phyloP scores from a whole-genome alignment of 768 basidiomycete species.

The Naganishia randhawae region DNA sequence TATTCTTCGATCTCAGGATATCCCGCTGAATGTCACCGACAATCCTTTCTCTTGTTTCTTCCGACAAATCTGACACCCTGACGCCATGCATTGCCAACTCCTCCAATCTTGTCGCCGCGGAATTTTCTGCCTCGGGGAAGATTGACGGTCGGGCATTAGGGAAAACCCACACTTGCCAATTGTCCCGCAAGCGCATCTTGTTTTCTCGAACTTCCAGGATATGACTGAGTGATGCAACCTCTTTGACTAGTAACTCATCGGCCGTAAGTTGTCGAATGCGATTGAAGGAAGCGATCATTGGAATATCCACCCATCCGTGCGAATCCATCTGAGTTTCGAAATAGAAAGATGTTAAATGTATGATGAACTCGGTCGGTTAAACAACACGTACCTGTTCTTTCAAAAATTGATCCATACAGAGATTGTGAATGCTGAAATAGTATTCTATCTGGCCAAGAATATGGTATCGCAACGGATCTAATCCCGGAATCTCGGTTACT shows the following conservation, averaged over 20 bases:
- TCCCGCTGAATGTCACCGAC: slow-evolving; percentile 30
- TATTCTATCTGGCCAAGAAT: slow-evolving; percentile 81
- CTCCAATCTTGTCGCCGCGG: neutral
- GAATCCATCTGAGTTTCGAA: slow-evolving; percentile 71
- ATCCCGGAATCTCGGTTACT: slow-evolving; percentile 42
- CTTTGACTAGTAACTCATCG: slow-evolving; percentile 60
- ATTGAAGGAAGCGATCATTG: slow-evolving; percentile 80
- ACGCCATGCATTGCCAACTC: slow-evolving; percentile 9
- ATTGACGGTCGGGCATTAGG: slow-evolving; percentile 58
- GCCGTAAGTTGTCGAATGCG: slow-evolving; percentile 67
- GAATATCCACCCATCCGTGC: slow-evolving; percentile 78
- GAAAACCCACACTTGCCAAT: slow-evolving; percentile 63
- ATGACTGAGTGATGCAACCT: slow-evolving; percentile 65
- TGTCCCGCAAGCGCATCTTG: slow-evolving; percentile 64
- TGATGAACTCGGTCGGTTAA: neutral
- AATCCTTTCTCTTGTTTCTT: slow-evolving; percentile 24
- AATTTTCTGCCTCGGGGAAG: slow-evolving; percentile 23
- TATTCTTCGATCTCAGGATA: slow-evolving; percentile 22
- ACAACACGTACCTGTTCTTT: slow-evolving; percentile 63
- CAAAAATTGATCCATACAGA: slow-evolving; percentile 80
- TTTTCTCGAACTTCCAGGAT: slow-evolving; percentile 65
- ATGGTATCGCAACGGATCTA: slow-evolving; percentile 66
- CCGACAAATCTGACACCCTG: slow-evolving; percentile 12
- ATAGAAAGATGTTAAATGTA: neutral
- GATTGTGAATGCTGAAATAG: slow-evolving; percentile 83